These are phyloP conservation scores for Fomitopsis pinicola DNA, from an alignment of 1,284 basidiomycete species.

Conservation along the genomic window DNA sequence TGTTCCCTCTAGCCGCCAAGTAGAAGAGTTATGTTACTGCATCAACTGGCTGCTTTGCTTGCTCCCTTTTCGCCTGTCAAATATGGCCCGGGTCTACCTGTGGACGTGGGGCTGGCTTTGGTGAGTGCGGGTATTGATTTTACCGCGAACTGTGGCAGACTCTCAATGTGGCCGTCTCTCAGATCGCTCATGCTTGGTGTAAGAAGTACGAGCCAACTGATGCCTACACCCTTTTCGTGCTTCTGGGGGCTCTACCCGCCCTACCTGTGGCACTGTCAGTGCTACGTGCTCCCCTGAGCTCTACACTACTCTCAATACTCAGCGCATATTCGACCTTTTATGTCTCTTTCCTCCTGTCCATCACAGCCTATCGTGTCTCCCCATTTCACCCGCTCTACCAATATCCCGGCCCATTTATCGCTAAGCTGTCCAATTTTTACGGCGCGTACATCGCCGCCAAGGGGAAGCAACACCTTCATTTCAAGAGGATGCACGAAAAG, in stretches of 20 bases:
- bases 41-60: too few relatives aligned
- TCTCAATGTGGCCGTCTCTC: not conserved
- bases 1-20: too few relatives aligned
- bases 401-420: slow-evolving; percentile 24
- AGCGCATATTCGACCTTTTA: not conserved
- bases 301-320: not conserved
- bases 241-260: not conserved
- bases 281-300: not conserved
- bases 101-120: too few relatives aligned
- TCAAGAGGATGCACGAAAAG: slow-evolving; percentile 20
- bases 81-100: too few relatives aligned
- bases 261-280: not conserved
- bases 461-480: slow-evolving; percentile 23
- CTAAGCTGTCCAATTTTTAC: slow-evolving; percentile 21
- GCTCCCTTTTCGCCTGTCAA: too few relatives aligned
- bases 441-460: slow-evolving; percentile 10
- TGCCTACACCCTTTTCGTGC: not conserved
- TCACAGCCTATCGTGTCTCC: slow-evolving; percentile 24
- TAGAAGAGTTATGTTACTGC: too few relatives aligned
- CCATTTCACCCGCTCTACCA: slow-evolving; percentile 26
- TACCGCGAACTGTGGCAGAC: too few relatives aligned
- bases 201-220: not conserved
- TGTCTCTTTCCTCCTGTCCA: slow-evolving; percentile 11
- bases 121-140: too few relatives aligned
- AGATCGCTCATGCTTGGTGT: not conserved